Percentiles rank a stretch among this genome's conserved stretches.
phyloP scores from a whole-genome alignment of 2,329 filamentous ascomycete genomes.

The Neocatenulostroma microsporum region DNA sequence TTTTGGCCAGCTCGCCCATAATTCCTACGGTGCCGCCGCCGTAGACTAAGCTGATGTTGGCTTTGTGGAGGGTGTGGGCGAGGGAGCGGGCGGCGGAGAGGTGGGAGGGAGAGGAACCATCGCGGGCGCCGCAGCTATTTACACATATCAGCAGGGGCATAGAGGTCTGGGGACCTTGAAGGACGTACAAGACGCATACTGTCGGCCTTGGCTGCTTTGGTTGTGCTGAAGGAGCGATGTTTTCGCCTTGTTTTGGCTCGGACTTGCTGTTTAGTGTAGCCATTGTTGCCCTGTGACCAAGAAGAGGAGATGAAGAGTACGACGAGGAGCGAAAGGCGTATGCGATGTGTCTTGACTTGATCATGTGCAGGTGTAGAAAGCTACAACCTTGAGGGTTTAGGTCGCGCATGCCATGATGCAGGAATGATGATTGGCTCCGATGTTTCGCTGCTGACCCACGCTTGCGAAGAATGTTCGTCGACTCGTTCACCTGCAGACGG shows the following conservation, averaged over 20 bases:
- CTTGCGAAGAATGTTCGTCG: too few relatives aligned
- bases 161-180: not conserved
- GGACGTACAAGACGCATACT: conserved; percentile 72
- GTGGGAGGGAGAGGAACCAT: conserved; percentile 65
- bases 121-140: conserved; percentile 71
- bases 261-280: conserved; percentile 2
- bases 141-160: not conserved
- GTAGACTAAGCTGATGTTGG: conserved; percentile 79
- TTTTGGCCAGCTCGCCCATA: conserved; percentile 89
- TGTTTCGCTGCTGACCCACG: not conserved
- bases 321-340: not conserved
- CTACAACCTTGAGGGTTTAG: too few relatives aligned
- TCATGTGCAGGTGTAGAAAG: not conserved
- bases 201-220: conserved; percentile 1
- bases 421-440: conserved; percentile 4
- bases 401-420: conserved; percentile 1
- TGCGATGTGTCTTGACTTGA: not conserved
- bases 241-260: conserved; percentile 1
- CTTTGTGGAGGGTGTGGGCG: conserved; percentile 62
- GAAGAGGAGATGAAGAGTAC: not conserved
- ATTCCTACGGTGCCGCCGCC: conserved; percentile 79
- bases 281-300: conserved; percentile 3
- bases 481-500: too few relatives aligned
- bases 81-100: conserved; percentile 63
- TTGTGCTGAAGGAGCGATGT: conserved; percentile 3